Evolutionary conservation across 2,329 filamentous ascomycete genomes (phyloP).

Genomic region (Penicillium crustosum): DNA sequence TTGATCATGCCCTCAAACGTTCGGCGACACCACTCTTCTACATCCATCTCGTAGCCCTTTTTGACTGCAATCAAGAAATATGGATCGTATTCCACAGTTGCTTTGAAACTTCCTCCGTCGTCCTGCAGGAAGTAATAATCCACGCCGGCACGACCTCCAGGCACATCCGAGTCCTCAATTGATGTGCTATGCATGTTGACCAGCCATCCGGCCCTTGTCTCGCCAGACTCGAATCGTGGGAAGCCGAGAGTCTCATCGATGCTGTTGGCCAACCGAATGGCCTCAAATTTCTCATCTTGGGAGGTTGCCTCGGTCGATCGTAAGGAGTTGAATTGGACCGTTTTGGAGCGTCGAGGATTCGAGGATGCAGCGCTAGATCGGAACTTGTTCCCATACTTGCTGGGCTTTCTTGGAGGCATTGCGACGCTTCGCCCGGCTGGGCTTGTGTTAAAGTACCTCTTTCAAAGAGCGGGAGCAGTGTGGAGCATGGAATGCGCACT

Average conservation of each 20-base stretch:
- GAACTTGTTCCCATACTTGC: constrained; percentile 64
- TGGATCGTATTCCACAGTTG: constrained; percentile 91
- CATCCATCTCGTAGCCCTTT: constrained; percentile 83
- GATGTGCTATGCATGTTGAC: constrained; percentile 91
- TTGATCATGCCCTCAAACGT: constrained; percentile 81
- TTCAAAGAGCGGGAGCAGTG: constrained; percentile 13
- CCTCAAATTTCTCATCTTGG: constrained; percentile 88
- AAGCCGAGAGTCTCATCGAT: constrained; percentile 98
- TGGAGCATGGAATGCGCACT: constrained; percentile 28
- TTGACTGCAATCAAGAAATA: constrained; percentile 93
- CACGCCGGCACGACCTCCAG: constrained; percentile 81
- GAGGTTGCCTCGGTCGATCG: constrained; percentile 81
- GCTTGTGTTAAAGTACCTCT: constrained; percentile 24
- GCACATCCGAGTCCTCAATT: constrained; percentile 78
- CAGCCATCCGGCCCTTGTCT: constrained; percentile 85
- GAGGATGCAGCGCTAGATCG: constrained; percentile 45
- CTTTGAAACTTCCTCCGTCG: constrained; percentile 88
- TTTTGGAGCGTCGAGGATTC: constrained; percentile 63
- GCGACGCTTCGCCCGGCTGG: constrained; percentile 28
- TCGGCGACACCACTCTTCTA: constrained; percentile 88
- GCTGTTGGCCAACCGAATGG: constrained; percentile 74
- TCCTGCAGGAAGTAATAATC: constrained; percentile 98
- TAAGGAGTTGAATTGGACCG: constrained; percentile 73
- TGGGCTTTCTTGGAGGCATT: constrained; percentile 55
- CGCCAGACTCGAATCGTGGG: constrained; percentile 81